Evolutionary conservation across 805 yeast genomes (phyloP).

Genomic region (Candida tallmaniae): DNA sequence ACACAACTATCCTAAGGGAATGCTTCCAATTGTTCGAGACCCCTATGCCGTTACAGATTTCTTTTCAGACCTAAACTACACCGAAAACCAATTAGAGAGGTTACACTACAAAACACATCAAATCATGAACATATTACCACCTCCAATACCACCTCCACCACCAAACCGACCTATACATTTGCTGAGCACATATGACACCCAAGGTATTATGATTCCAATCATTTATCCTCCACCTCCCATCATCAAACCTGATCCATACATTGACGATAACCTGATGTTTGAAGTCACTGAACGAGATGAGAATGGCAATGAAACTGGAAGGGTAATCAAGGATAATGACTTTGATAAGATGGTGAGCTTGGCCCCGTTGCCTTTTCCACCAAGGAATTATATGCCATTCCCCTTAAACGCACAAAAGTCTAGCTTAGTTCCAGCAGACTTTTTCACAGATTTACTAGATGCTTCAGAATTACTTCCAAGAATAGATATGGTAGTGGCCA

Average conservation of each 20-base stretch:
- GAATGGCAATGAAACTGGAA: constrained; percentile 1
- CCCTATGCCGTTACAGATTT: constrained; percentile 29
- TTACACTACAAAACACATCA: constrained; percentile 9
- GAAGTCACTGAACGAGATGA: neutral
- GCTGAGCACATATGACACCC: constrained; percentile 4
- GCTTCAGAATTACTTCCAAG: constrained; percentile 36
- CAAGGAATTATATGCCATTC: constrained; percentile 42
- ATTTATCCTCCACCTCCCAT: constrained; percentile 41
- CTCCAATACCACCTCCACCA: constrained; percentile 34
- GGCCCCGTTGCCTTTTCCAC: constrained; percentile 44
- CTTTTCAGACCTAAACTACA: constrained; percentile 26
- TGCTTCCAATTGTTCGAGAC: constrained; percentile 31
- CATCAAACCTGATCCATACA: constrained; percentile 22
- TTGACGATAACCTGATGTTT: constrained; percentile 7
- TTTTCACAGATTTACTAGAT: constrained; percentile 29
- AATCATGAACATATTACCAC: constrained; percentile 29
- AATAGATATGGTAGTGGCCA: constrained; percentile 42
- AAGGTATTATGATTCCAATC: constrained; percentile 41
- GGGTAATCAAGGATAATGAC: constrained; percentile 8
- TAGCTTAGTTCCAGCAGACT: constrained; percentile 31
- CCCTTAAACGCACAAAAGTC: constrained; percentile 35
- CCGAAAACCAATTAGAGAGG: constrained; percentile 4
- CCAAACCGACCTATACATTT: no score
- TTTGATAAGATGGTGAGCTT: constrained; percentile 13
- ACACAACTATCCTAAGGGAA: constrained; percentile 34